These are phyloP conservation scores for Aeschynomene evenia DNA, from an alignment of 306 rosid species.

Conservation along the genomic window DNA sequence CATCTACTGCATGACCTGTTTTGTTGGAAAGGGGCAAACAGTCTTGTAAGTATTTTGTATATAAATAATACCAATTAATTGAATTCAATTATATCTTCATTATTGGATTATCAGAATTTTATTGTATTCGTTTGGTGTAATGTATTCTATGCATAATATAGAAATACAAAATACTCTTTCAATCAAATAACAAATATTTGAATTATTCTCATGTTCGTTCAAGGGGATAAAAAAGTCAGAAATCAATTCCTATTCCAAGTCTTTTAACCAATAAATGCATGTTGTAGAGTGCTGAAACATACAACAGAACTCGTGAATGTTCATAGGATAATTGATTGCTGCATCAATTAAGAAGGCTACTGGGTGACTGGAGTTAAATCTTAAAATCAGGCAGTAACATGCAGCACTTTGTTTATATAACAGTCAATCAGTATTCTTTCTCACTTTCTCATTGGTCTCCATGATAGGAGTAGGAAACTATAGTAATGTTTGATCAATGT, in stretches of 20 bases:
- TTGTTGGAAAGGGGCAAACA: conserved; percentile 17
- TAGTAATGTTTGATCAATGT: neutral
- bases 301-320: conserved; percentile 4
- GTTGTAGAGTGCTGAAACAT: conserved; percentile 18
- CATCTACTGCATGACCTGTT: neutral
- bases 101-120: too few species aligned
- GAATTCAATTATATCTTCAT: too few species aligned
- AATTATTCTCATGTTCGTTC: too few species aligned
- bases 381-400: neutral
- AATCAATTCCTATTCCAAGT: neutral
- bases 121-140: too few species aligned
- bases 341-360: conserved; percentile 3
- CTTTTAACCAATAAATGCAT: conserved; percentile 12
- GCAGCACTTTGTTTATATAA: neutral
- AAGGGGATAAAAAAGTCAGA: too few species aligned
- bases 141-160: too few species aligned
- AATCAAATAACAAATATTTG: too few species aligned
- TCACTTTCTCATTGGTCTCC: conserved; percentile 21
- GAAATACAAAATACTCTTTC: too few species aligned
- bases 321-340: neutral
- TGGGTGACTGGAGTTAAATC: conserved; percentile 18
- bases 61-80: too few species aligned
- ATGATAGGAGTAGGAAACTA: neutral
- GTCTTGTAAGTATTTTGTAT: conserved; percentile 11
- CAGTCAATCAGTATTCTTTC: conserved; percentile 1